Base-by-base conservation (phyloP, 768 basidiomycete genomes). In the Hypholoma sublateritium region DNA sequence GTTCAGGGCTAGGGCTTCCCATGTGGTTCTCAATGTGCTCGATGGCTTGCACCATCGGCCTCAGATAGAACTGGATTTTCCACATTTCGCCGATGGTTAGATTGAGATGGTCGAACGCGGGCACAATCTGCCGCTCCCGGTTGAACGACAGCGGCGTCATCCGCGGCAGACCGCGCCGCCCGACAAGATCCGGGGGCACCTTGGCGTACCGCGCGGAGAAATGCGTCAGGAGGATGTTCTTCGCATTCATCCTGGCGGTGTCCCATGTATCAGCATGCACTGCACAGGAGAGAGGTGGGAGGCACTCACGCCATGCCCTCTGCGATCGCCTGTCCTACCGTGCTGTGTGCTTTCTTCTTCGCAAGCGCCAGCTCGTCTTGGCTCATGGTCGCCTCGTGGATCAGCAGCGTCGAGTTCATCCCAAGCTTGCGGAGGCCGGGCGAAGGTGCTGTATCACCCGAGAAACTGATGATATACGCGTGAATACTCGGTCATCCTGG, bases 191-290 rank as follows among this genome's bases (percentile, higher is more conserved):
- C 22, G 82, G 83, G 3, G 93, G 93, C 67, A 95, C 77, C 63
- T 91, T 93, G 16, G 95, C 93, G 70, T 96, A 95, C 25, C 95
- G 87, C 39, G 91, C 91, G 9, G 95, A 97, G 73, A 98, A 98
- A 69, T 98, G 95, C 0, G 94, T 98, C 19, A 98, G 81, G n/a
- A 98, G 82, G 41, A 93, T 79, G 60, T 93, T 86, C 52, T 85
- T 74, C 1, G 94, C 94, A 9, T 82, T 78, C 95, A 96, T 96
- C 58, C 93, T 95, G 49, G 12, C 8, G 14, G 28, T 32, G 28
- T 32, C 28, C 28, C 28, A 5, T 32, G 28, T 5, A 32, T 32
- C 9, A 32, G 28, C 5, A 56, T 46, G 39, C 19, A 9, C 5
- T 5, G 2, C 25, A 1, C 9, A 28, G 19, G 37, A 16, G 49